Conservation (phyloP, 2,329 filamentous ascomycete species). For the Teratosphaeria destructans region DNA sequence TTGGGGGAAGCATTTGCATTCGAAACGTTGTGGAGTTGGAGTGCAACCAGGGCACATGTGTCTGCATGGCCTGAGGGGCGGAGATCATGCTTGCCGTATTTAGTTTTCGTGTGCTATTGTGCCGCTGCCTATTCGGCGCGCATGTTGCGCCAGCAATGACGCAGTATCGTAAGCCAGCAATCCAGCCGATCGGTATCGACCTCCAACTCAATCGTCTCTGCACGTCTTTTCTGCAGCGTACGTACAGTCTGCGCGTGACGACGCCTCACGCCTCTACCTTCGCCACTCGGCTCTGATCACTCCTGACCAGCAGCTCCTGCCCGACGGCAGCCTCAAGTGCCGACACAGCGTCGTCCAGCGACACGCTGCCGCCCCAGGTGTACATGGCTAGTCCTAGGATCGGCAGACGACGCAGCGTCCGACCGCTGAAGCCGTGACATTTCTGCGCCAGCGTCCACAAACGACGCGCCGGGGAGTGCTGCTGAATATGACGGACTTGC, state of each 20-base stretch:
- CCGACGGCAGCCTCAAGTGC: constrained; percentile 23
- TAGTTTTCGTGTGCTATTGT: not conserved
- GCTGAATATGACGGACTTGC: constrained; percentile 10
- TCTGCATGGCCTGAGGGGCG: not conserved
- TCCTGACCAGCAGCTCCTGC: constrained; percentile 6
- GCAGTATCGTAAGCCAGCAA: too few relatives aligned
- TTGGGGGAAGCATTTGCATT: not conserved
- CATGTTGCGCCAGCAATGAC: not conserved
- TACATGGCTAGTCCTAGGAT: constrained; percentile 32
- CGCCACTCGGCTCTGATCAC: not conserved
- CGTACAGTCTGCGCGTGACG: not conserved
- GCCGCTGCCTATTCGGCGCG: not conserved
- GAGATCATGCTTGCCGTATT: not conserved
- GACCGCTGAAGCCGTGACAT: constrained; percentile 31
- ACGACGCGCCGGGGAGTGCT: constrained; percentile 17
- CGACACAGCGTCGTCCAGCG: constrained; percentile 28
- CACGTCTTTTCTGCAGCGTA: not conserved
- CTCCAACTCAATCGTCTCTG: not conserved
- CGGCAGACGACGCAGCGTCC: constrained; percentile 32
- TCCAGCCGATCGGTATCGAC: not conserved
- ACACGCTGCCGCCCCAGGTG: constrained; percentile 25
- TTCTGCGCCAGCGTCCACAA: constrained; percentile 25
- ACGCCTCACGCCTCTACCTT: not conserved
- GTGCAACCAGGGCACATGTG: not conserved
- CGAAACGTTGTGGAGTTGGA: not conserved